phyloP scores from a whole-genome alignment of 495 filamentous ascomycete genomes.

The Bombardia bombarda region DNA sequence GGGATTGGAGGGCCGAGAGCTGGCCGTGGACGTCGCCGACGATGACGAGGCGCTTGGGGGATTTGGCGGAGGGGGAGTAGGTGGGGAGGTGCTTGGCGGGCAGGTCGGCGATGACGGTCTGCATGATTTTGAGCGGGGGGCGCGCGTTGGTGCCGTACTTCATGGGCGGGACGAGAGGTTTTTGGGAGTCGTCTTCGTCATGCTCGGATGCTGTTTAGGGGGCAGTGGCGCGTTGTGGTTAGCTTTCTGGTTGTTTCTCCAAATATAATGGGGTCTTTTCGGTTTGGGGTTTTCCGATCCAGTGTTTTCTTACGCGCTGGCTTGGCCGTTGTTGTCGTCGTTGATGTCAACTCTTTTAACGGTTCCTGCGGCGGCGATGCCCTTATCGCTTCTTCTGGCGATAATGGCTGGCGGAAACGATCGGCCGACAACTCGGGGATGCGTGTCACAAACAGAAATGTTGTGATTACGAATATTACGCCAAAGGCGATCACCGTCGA shows the following conservation, averaged over 20 bases:
- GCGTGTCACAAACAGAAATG: background rate
- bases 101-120: constrained; percentile 25
- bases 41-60: constrained; percentile 48
- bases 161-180: constrained; percentile 5
- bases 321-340: too few species aligned
- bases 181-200: constrained; percentile 2
- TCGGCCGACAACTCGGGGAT: background rate
- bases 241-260: background rate
- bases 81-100: constrained; percentile 27
- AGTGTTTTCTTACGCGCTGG: too few species aligned
- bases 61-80: background rate
- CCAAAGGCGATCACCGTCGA: background rate
- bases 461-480: background rate
- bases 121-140: constrained; percentile 21
- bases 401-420: background rate
- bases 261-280: background rate
- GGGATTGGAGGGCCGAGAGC: constrained; percentile 50
- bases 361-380: too few species aligned
- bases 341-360: too few species aligned
- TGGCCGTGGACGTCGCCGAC: constrained; percentile 92
- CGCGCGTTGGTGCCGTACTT: constrained; percentile 18
- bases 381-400: too few species aligned
- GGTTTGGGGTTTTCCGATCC: too few species aligned
- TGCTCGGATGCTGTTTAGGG: too few species aligned
- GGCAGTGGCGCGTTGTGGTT: background rate